Evolutionary conservation across 352 stramenopile species (phyloP).

Genomic region (Peronospora farinosa): DNA sequence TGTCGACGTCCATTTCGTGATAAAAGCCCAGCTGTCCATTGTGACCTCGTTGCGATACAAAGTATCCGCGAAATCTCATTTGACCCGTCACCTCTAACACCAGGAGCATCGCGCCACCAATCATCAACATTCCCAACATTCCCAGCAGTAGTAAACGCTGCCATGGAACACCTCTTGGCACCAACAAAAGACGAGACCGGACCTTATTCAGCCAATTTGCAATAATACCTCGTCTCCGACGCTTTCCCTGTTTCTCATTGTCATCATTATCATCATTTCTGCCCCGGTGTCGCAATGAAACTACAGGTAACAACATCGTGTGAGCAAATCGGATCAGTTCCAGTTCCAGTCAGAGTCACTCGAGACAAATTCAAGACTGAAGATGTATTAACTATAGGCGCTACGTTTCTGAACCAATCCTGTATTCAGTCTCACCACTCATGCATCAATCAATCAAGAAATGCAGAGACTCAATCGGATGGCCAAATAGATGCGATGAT

Average conservation of each 20-base stretch:
- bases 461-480: too few species aligned
- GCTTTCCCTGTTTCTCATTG: constrained; percentile 29
- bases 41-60: constrained; percentile 24
- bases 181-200: constrained; percentile 7
- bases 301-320: constrained; percentile 24
- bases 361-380: too few species aligned
- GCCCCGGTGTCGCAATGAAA: constrained; percentile 9
- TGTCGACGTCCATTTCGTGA: constrained; percentile 76
- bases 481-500: too few species aligned
- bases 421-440: too few species aligned
- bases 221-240: constrained; percentile 1
- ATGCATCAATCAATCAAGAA: too few species aligned
- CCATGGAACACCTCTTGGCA: constrained; percentile 4
- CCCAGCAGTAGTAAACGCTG: constrained; percentile 14
- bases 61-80: constrained; percentile 48
- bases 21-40: constrained; percentile 67
- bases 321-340: too few species aligned
- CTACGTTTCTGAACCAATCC: too few species aligned
- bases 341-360: too few species aligned
- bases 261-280: constrained; percentile 16
- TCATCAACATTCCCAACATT: constrained; percentile 22
- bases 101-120: constrained; percentile 24
- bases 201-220: constrained; percentile 10
- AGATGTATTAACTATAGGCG: too few species aligned
- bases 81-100: constrained; percentile 43